phyloP scores from a whole-genome alignment of 2,329 filamentous ascomycete species.

The Amauroascus verrucosus region DNA sequence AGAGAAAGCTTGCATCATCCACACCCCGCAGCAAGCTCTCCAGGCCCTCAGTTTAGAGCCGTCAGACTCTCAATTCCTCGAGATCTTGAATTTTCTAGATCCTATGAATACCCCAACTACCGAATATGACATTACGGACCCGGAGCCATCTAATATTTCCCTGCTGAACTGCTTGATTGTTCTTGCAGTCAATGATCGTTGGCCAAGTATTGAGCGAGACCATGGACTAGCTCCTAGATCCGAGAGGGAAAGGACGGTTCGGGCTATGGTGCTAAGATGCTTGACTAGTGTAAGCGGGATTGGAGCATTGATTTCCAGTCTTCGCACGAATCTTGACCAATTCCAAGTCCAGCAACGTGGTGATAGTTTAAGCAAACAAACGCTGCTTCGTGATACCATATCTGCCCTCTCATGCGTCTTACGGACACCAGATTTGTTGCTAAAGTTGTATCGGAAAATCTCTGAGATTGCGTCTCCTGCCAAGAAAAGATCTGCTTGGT shows the following conservation, averaged over 20 bases:
- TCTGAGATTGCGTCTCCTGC: slow-evolving; percentile 28
- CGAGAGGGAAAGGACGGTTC: slow-evolving; percentile 20
- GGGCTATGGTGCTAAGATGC: slow-evolving; percentile 48
- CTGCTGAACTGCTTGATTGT: slow-evolving; percentile 65
- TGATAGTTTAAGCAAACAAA: slow-evolving; percentile 27
- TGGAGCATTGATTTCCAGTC: slow-evolving; percentile 62
- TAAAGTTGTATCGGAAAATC: slow-evolving; percentile 39
- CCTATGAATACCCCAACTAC: slow-evolving; percentile 22
- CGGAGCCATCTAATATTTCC: slow-evolving; percentile 60
- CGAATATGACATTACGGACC: slow-evolving; percentile 49
- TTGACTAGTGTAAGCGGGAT: slow-evolving; percentile 66
- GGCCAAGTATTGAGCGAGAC: slow-evolving; percentile 48
- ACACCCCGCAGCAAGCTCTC: slow-evolving; percentile 24
- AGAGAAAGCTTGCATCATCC: slow-evolving; percentile 13
- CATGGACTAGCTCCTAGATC: slow-evolving; percentile 28
- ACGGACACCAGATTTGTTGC: slow-evolving; percentile 34
- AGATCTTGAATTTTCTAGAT: slow-evolving; percentile 29
- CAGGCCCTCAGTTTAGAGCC: slow-evolving; percentile 34
- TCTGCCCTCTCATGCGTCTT: slow-evolving; percentile 34
- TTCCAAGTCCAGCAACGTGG: slow-evolving; percentile 21
- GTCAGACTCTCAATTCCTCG: slow-evolving; percentile 24
- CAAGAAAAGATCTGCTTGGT: slow-evolving; percentile 50
- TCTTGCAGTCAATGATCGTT: slow-evolving; percentile 71
- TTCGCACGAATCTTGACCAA: slow-evolving; percentile 48
- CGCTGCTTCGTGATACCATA: slow-evolving; percentile 29